Conservation (phyloP, 2,329 filamentous ascomycete species). For the Hypoxylon rubiginosum region DNA sequence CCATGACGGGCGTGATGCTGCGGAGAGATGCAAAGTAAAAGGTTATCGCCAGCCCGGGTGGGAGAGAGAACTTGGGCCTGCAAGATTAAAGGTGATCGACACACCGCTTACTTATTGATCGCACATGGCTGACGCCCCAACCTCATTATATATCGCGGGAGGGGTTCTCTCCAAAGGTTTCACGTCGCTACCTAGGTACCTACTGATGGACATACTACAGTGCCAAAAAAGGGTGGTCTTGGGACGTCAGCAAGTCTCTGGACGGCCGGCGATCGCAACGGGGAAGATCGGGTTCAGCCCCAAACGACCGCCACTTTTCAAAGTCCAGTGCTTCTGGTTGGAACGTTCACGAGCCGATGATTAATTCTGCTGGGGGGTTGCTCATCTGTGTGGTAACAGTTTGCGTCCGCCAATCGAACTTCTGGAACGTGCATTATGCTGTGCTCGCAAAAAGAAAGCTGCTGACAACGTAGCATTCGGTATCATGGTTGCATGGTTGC, state of each 20-base stretch:
- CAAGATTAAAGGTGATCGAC: conserved; percentile 20
- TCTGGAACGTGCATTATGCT: conserved; percentile 9
- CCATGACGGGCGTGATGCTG: conserved; percentile 28
- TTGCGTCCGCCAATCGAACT: conserved; percentile 28
- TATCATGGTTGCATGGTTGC: too few relatives aligned
- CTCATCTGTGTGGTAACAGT: conserved; percentile 10
- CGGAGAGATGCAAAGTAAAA: conserved; percentile 11
- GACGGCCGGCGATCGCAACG: conserved; percentile 17
- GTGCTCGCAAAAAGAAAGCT: conserved; percentile 12
- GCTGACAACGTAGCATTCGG: conserved; percentile 34
- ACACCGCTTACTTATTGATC: conserved; percentile 14
- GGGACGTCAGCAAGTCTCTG: conserved; percentile 32
- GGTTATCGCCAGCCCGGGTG: conserved; percentile 19
- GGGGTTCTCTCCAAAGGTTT: conserved; percentile 8
- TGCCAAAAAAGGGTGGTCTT: too few relatives aligned
- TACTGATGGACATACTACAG: conserved; percentile 2
- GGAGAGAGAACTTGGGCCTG: conserved; percentile 1
- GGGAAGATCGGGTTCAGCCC: conserved; percentile 12
- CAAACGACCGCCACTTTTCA: conserved; percentile 3
- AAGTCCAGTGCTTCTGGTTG: conserved; percentile 8
- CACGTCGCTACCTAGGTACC: conserved; percentile 9
- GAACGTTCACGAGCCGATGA: conserved; percentile 8
- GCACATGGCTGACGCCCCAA: conserved; percentile 27
- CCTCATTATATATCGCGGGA: conserved; percentile 27
- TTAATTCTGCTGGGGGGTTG: not conserved